Evolutionary conservation across 2,329 filamentous ascomycete genomes (phyloP), one percentile per base, ranked within the genome.

Genomic region (Didymella pomorum): DNA sequence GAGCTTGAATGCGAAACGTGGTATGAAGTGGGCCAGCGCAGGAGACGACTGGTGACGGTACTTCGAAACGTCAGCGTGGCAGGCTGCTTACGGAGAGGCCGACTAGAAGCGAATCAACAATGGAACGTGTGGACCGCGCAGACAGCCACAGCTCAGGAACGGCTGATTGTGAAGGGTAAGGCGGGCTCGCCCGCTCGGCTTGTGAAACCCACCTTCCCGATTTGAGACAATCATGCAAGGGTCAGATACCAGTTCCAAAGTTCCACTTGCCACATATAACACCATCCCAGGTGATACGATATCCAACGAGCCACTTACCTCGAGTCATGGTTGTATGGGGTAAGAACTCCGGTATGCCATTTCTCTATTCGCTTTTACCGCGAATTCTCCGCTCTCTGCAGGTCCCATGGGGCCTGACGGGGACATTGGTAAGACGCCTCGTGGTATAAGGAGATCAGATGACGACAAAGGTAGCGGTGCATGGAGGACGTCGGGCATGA

Each of bases 141-240:
- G 50, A 25, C 45, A 53, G 55, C 55, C 49, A 52, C 50, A 26
- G 18, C 25, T 28, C 44, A 45, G 43, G 45, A 50, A 53, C 49
- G 50, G 50, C 44, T 58, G 43, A 31, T 39, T 29, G 43, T 37
- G 41, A 31, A 48, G 41, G 52, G 47, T 6, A 52, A 55, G 8
- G 50, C 50, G 56, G 50, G 41, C 20, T 45, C 9, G 45, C 45
- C 45, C 52, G 51, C 39, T 55, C 51, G 46, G 42, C 37, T 52
- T 60, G 35, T 56, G 52, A 48, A 56, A 60, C 57, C 42, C 39
- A 60, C 57, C 57, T 60, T 55, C 57, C 57, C 37, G 18, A 60
- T 60, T 37, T 41, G 57, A 49, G 48, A 23, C 44, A 47, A 20
- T 49, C n/a, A 16, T 23, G 41, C 56, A 54, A 26, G 50, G 56